Percentiles rank a stretch among this genome's conserved stretches.
Evolutionary conservation across 1,284 basidiomycete species (phyloP).

Genomic region (Ustilago esculenta): DNA sequence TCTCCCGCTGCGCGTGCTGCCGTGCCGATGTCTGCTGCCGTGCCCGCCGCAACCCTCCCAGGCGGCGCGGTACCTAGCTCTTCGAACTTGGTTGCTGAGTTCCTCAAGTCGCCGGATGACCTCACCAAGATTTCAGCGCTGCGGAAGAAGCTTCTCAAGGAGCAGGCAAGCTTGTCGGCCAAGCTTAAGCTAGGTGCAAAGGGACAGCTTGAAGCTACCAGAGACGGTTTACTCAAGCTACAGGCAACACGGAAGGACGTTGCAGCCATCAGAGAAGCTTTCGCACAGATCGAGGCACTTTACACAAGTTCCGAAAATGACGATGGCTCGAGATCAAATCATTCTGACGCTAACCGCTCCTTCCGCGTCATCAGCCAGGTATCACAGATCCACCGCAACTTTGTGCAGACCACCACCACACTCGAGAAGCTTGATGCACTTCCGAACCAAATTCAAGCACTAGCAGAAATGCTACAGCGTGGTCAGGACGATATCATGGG

Average conservation of each 20-base stretch:
- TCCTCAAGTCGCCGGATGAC: slow-evolving; percentile 79
- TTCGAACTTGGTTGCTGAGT: slow-evolving; percentile 54
- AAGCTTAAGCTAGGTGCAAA: slow-evolving; percentile 91
- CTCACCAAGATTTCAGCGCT: slow-evolving; percentile 87
- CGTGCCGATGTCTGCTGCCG: slow-evolving; percentile 18
- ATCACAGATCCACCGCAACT: slow-evolving; percentile 93
- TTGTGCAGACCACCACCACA: slow-evolving; percentile 93
- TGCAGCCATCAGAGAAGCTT: slow-evolving; percentile 88
- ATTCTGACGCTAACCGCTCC: slow-evolving; percentile 43
- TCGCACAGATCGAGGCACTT: slow-evolving; percentile 84
- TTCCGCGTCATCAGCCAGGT: slow-evolving; percentile 71
- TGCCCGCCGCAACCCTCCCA: slow-evolving; percentile 25
- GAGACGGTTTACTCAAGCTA: slow-evolving; percentile 86
- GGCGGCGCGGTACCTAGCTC: slow-evolving; percentile 13
- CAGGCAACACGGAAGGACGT: slow-evolving; percentile 83
- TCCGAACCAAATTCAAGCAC: slow-evolving; percentile 80
- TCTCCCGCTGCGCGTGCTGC: slow-evolving; percentile 11
- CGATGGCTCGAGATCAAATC: slow-evolving; percentile 19
- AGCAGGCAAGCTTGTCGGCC: slow-evolving; percentile 93
- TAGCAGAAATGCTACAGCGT: slow-evolving; percentile 80
- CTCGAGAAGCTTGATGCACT: slow-evolving; percentile 90
- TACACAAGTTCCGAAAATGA: slow-evolving; percentile 39
- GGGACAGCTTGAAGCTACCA: slow-evolving; percentile 89
- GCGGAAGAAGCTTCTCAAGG: slow-evolving; percentile 93
- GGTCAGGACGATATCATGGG: slow-evolving; percentile 80